Evolutionary conservation across 306 rosid genomes (phyloP).

Genomic region (Datisca glomerata): DNA sequence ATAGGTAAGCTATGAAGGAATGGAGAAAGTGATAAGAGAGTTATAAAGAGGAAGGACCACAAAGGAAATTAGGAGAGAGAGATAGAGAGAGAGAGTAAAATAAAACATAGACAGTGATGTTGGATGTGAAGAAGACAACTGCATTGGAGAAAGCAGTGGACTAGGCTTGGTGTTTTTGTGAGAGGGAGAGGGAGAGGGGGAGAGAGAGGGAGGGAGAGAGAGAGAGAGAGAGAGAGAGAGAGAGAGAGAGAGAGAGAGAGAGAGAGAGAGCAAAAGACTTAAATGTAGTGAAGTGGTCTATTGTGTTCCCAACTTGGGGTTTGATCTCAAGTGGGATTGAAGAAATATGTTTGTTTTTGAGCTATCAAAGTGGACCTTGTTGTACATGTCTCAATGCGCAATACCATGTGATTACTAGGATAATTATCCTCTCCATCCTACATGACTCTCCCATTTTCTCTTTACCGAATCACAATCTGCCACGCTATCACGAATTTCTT

Average conservation of each 20-base stretch:
- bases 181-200: slow-evolving; percentile 11
- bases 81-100: slow-evolving; percentile 19
- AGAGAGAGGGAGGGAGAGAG: slow-evolving; percentile 6
- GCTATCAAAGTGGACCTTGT: slow-evolving; percentile 80
- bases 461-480: slow-evolving; percentile 19
- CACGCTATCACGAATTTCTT: slow-evolving; percentile 20
- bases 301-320: slow-evolving; percentile 76
- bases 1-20: neutral
- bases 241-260: slow-evolving; percentile 11
- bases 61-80: slow-evolving; percentile 7
- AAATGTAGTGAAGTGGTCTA: slow-evolving; percentile 23
- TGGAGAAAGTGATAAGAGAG: slow-evolving; percentile 51
- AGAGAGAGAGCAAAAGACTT: slow-evolving; percentile 3
- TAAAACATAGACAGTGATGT: slow-evolving; percentile 51
- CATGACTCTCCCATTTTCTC: slow-evolving; percentile 1
- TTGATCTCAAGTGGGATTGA: slow-evolving; percentile 53
- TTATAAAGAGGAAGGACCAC: slow-evolving; percentile 73
- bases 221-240: slow-evolving; percentile 1
- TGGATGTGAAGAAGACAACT: slow-evolving; percentile 63
- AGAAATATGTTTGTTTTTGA: slow-evolving; percentile 53
- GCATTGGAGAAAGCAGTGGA: slow-evolving; percentile 55
- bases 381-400: slow-evolving; percentile 65
- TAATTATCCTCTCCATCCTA: slow-evolving; percentile 14
- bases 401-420: slow-evolving; percentile 79
- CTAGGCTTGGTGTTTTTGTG: slow-evolving; percentile 30